These are phyloP conservation scores for Claviceps spartinae DNA, from an alignment of 2,329 filamentous ascomycete species.

Conservation along the genomic window DNA sequence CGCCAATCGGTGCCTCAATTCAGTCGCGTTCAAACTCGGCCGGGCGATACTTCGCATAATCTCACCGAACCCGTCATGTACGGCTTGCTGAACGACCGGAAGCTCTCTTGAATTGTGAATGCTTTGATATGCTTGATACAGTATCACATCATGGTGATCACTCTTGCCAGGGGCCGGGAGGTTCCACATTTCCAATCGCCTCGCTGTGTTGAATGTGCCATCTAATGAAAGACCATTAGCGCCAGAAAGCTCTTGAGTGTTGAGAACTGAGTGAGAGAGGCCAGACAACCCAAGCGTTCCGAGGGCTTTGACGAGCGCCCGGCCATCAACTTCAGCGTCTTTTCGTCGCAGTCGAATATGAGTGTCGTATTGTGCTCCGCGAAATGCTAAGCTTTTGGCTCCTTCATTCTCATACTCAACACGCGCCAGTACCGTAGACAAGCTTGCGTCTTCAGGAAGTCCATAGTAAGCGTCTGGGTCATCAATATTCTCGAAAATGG, in stretches of 20 bases:
- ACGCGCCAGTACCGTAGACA: conserved; percentile 65
- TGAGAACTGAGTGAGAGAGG: conserved; percentile 66
- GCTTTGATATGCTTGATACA: conserved; percentile 72
- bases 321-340: conserved; percentile 43
- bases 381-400: conserved; percentile 74
- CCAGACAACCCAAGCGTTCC: conserved; percentile 74
- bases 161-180: conserved; percentile 56
- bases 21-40: conserved; percentile 34
- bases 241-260: conserved; percentile 48
- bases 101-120: conserved; percentile 54
- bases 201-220: conserved; percentile 64
- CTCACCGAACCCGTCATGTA: conserved; percentile 49
- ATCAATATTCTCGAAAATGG: conserved; percentile 83
- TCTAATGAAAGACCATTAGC: conserved; percentile 47
- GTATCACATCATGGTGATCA: conserved; percentile 49
- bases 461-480: conserved; percentile 96
- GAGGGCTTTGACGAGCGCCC: conserved; percentile 63
- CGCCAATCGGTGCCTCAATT: conserved; percentile 41
- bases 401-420: conserved; percentile 86
- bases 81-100: conserved; percentile 35
- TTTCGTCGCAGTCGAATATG: conserved; percentile 52
- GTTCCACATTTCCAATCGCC: conserved; percentile 84
- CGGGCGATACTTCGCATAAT: conserved; percentile 45
- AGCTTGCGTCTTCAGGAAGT: conserved; percentile 60
- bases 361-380: conserved; percentile 82